Percentiles rank a stretch among this genome's conserved stretches.
Evolutionary conservation across 345 rosid genomes (phyloP).

Genomic region (Melaleuca quinquenervia): DNA sequence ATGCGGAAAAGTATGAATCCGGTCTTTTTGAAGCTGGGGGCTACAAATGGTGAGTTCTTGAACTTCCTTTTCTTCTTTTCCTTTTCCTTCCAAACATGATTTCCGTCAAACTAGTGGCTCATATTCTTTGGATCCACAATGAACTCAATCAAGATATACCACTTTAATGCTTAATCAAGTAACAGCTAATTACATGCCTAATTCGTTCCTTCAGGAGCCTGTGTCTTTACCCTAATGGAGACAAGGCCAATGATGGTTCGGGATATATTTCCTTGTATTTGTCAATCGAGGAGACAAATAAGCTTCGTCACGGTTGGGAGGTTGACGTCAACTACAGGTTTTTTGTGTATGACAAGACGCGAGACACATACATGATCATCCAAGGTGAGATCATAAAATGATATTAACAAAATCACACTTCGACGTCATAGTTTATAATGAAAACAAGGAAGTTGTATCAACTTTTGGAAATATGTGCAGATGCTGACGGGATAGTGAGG

Average conservation of each 20-base stretch:
- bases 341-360: neutral
- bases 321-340: neutral
- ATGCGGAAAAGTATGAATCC: neutral
- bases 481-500: neutral
- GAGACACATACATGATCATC: neutral
- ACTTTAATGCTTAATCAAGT: neutral
- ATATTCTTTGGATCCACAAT: neutral
- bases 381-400: neutral
- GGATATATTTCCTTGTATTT: neutral
- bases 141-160: neutral
- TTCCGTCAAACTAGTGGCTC: neutral
- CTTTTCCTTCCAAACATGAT: too few species aligned
- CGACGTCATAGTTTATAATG: neutral
- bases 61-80: neutral
- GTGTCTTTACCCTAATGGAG: conserved; percentile 4
- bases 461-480: neutral
- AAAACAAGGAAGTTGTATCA: neutral
- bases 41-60: neutral
- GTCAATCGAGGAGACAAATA: neutral
- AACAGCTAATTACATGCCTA: neutral
- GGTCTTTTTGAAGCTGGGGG: neutral
- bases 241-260: neutral
- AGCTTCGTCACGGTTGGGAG: neutral
- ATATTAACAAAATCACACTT: neutral
- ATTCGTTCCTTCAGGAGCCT: neutral